Conservation (phyloP, 192 early-diverging fungal species). For the Kickxella alabastrina region DNA sequence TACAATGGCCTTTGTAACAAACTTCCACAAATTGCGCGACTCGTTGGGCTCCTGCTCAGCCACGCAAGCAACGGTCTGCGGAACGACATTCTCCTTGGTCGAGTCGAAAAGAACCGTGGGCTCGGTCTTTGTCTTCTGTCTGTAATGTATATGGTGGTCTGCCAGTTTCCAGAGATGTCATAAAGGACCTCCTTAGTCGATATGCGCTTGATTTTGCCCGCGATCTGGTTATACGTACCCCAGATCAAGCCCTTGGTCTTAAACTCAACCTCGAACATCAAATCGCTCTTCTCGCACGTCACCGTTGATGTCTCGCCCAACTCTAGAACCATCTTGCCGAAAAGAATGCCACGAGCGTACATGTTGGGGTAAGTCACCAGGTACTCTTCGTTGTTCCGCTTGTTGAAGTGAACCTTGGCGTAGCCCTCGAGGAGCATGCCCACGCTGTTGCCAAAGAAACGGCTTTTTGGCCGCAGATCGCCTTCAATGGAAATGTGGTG, state of each 20-base stretch:
- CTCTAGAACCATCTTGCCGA: slow-evolving; percentile 93
- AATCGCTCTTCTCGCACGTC: slow-evolving; percentile 67
- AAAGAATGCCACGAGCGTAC: slow-evolving; percentile 87
- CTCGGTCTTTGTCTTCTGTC: slow-evolving; percentile 24
- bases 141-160: slow-evolving; percentile 57
- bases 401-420: slow-evolving; percentile 52
- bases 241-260: slow-evolving; percentile 72
- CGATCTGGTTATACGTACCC: slow-evolving; percentile 74
- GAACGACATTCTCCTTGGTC: slow-evolving; percentile 53
- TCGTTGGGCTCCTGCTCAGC: slow-evolving; percentile 76
- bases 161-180: slow-evolving; percentile 90
- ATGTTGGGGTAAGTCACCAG: slow-evolving; percentile 85
- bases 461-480: slow-evolving; percentile 80
- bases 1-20: slow-evolving; percentile 67
- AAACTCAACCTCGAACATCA: slow-evolving; percentile 83
- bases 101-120: slow-evolving; percentile 74
- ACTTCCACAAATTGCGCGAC: slow-evolving; percentile 73
- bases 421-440: slow-evolving; percentile 79
- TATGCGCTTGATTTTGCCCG: slow-evolving; percentile 75
- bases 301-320: slow-evolving; percentile 79
- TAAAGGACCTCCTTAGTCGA: slow-evolving; percentile 72
- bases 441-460: slow-evolving; percentile 86
- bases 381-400: slow-evolving; percentile 61
- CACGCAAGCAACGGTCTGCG: slow-evolving; percentile 67
- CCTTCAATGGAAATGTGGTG: slow-evolving; percentile 75